Base-by-base conservation (phyloP, 2,329 filamentous ascomycete genomes). In the Raffaelea albimanens region DNA sequence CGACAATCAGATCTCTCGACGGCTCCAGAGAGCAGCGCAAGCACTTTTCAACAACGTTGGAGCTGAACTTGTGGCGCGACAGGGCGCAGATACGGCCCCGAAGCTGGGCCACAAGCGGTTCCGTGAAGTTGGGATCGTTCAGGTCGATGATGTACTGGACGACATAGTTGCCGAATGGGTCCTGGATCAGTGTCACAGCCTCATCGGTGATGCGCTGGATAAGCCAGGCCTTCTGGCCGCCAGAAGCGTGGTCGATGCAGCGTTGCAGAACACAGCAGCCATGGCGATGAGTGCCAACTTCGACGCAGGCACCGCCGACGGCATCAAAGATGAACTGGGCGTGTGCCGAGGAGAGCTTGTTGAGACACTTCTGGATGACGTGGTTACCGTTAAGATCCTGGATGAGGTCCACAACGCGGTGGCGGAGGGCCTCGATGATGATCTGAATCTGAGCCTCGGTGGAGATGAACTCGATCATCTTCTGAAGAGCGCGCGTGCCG, bases 321-420 rank as follows among this genome's bases (percentile, higher is more conserved):
- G 91, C 90, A 59, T 93, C 85, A 58, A 97, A 97, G 62, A 98
- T 97, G 73, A 98, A 98, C 63, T 95, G 84, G 13, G 90, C 87
- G 63, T 97, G 86, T 44, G 78, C 70, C 2, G 88, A 75, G 54
- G 81, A 84, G 36, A 98, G 82, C 65, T 95, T 94, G 70, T 97
- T 98, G 46, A 98, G 78, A 60, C 93, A 98, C 70, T 98, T 98
- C 69, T 98, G 93, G 55, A 98, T 96, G 59, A 98, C 93, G 60
- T 98, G 93, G 60, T 98, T 98, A 64, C 93, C 93, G 61, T 98
- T 98, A 46, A 98, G 75, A 58, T 98, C 93, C 64, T 98, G 89
- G 52, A 98, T 96, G 47, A 98, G 77, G 57, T 93, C 85, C 19
- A 98, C 93, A 43, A 98, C 93, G 51, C 87, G 82, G 62, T 82